Base-by-base conservation (phyloP, 2,329 filamentous ascomycete genomes). In the Stagonosporopsis rhizophila region DNA sequence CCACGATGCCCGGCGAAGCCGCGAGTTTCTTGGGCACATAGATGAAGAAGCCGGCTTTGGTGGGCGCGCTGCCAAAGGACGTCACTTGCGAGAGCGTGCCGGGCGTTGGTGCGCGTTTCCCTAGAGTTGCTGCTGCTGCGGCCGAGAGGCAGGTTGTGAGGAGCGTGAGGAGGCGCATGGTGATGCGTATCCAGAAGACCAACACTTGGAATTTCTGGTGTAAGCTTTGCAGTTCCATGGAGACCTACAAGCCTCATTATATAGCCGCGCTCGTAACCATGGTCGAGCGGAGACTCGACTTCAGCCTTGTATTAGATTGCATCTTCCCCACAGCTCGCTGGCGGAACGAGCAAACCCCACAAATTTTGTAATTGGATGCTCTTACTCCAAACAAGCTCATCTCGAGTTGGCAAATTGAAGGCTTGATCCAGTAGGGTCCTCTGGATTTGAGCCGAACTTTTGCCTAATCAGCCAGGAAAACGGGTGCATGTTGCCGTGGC, bases 41-140 rank as follows among this genome's bases (percentile, higher is more conserved):
- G 54, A 86, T 82, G 75, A 81, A 83, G 72, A 86, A 84, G 15
- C 73, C 74, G 4, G 81, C 81, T 27, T 81, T 64, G 22, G 79
- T 81, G 11, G 80, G 77, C 50, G 83, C 84, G 15, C 37, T 68
- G 2, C 79, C 79, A 44, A 79, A 82, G 46, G 71, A 67, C 4
- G 73, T 74, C 42, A 83, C 76, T 49, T 79, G 72, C 11, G 69
- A 68, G 19, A 80, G 66, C 4, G 52, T 50, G 37, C 69, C 70
- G 6, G 69, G 70, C 19, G 68, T 70, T 11, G 59, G 57, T 20
- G 70, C 69, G 35, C 70, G 69, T 51, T 65, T 66, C 34, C 45
- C 58, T 6, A 72, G 37, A 4, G 68, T 60, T 12, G 63, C 62
- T 14, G 68, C 66, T 8, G 64, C 51, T 15, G 64, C 67, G 12